Conservation (phyloP, 1,139 yeast genomes). For the Taiozyma sp. region DNA sequence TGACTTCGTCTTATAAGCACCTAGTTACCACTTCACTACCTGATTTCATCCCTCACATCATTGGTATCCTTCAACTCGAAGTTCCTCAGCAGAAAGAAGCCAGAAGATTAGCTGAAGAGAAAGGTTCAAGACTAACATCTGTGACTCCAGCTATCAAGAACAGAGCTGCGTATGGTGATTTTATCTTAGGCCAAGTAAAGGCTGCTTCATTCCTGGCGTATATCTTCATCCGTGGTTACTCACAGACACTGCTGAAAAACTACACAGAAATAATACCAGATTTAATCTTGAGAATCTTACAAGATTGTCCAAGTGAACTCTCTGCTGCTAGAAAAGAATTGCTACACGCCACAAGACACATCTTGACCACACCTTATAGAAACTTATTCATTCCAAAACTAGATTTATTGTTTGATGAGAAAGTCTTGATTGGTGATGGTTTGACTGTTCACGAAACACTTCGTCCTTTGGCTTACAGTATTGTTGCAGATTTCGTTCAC, state of each 20-base stretch:
- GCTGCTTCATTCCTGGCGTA: conserved; percentile 95
- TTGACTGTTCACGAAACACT: conserved; percentile 86
- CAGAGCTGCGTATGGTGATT: conserved; percentile 80
- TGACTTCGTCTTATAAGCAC: conserved; percentile 81
- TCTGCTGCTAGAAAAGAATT: conserved; percentile 91
- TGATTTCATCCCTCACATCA: conserved; percentile 73
- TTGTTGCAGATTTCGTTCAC: conserved; percentile 94
- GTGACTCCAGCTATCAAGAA: conserved; percentile 68
- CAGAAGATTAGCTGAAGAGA: conserved; percentile 51
- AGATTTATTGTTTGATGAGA: conserved; percentile 79
- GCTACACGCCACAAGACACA: conserved; percentile 91
- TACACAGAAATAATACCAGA: conserved; percentile 80
- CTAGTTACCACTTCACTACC: conserved; percentile 70
- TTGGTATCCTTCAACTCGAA: conserved; percentile 68
- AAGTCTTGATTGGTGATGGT: conserved; percentile 87
- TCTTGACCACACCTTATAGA: conserved; percentile 83
- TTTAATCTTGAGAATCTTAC: conserved; percentile 74
- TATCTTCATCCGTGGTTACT: conserved; percentile 79
- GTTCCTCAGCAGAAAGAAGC: conserved; percentile 71
- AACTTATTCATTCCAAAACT: conserved; percentile 79
- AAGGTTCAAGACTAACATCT: conserved; percentile 47
- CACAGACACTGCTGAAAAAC: conserved; percentile 55
- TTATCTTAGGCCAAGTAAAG: conserved; percentile 91
- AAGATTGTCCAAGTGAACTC: conserved; percentile 95
- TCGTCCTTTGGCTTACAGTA: conserved; percentile 85